Conservation (phyloP, 345 rosid species). For the Fremontodendron californicum region DNA sequence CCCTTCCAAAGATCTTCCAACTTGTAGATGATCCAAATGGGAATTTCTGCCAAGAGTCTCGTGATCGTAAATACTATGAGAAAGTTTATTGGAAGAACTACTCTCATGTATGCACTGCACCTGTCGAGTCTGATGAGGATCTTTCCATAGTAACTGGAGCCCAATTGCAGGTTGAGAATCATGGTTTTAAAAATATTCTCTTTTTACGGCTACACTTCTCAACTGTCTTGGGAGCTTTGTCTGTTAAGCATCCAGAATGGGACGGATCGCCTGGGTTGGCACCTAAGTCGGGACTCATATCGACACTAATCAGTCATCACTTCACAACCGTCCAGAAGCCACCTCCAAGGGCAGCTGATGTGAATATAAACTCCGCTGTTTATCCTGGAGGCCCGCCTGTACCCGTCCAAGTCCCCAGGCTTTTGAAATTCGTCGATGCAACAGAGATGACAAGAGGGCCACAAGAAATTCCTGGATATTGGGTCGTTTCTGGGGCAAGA, state of each 20-base stretch:
- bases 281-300: constrained; percentile 81
- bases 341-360: constrained; percentile 77
- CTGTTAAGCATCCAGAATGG: constrained; percentile 71
- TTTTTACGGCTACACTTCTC: constrained; percentile 81
- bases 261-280: constrained; percentile 79
- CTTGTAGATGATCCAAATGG: constrained; percentile 66
- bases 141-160: constrained; percentile 88
- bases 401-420: constrained; percentile 81
- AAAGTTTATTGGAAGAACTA: constrained; percentile 93
- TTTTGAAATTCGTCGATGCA: constrained; percentile 78
- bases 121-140: constrained; percentile 78
- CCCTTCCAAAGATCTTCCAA: constrained; percentile 82
- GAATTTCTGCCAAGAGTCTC: constrained; percentile 41
- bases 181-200: constrained; percentile 78
- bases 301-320: constrained; percentile 87
- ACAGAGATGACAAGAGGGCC: constrained; percentile 94
- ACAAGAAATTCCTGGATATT: constrained; percentile 87
- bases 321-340: constrained; percentile 78
- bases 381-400: constrained; percentile 97
- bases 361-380: constrained; percentile 87
- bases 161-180: constrained; percentile 76
- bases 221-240: constrained; percentile 53
- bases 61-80: constrained; percentile 72
- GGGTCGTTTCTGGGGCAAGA: constrained; percentile 96
- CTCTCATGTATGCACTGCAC: constrained; percentile 92